Base-by-base conservation (phyloP, 2,329 filamentous ascomycete genomes). In the Epichloe scottii region DNA sequence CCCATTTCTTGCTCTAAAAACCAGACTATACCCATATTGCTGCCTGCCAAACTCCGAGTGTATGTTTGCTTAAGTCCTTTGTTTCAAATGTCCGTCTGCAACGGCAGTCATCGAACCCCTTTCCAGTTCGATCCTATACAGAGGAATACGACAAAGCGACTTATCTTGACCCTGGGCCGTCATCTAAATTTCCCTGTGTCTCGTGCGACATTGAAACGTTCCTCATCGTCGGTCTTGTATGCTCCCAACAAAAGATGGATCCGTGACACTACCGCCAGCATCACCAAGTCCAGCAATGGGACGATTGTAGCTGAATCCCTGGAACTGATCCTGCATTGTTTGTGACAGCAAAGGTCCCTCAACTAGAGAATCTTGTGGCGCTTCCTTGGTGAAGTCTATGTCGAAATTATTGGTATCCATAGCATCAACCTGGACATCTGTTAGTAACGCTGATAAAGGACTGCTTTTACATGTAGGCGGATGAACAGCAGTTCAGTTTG, bases 221-320 rank as follows among this genome's bases (percentile, higher is more conserved):
- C 23, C 61, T 54, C 63, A 68, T 61, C 64, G 62, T 53, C 63
- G 61, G 56, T 79, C 78, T 58, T 76, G 72, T 56, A 83, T 71
- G 64, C 79, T 83, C 56, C 79, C 78, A 35, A 81, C 77, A 60
- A 81, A 82, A 30, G 79, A 82, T 8, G 89, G 87, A 66, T 95
- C 93, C 71, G 86, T 94, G 56, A 97, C 85, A 70, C 89, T 95
- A 55, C 93, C 91, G 57, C 93, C 91, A 34, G 85, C 93, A 68
- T 97, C 91, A 42, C 89, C 89, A 37, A 96, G 78, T 48, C 91
- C 91, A 52, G 90, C 89, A 58, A 97, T 90, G 19, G 91, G 93
- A 54, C 93, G 82, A 71, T 96, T 97, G 76, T 97, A 97, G 56
- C 87, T 95, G 84, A 94, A 98, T 53, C 93, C 93, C 39, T 84